Conservation (phyloP, 176 grass and related monocot genomes). For the Musa schizocarpa region DNA sequence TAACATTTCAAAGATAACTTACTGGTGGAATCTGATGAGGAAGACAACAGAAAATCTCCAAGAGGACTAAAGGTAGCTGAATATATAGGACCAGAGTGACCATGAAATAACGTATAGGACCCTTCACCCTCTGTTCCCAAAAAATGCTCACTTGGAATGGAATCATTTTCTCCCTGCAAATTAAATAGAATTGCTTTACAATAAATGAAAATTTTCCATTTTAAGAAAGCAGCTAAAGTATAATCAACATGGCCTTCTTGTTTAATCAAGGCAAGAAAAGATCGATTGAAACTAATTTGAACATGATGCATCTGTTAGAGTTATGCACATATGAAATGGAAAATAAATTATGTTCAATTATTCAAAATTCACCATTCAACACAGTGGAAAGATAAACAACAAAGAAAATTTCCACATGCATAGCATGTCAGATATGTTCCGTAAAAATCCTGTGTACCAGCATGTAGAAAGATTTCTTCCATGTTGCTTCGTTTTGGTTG, state of each 20-base stretch:
- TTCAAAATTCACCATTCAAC: too few species aligned
- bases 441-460: too few species aligned
- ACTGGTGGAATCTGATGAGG: conserved; percentile 95
- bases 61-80: conserved; percentile 76
- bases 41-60: conserved; percentile 84
- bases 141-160: conserved; percentile 40
- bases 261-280: too few species aligned
- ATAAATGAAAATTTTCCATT: neutral
- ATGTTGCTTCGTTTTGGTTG: too few species aligned
- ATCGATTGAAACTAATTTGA: too few species aligned
- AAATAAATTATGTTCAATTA: too few species aligned
- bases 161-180: conserved; percentile 54
- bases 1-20: conserved; percentile 20
- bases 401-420: too few species aligned
- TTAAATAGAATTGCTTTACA: conserved; percentile 34
- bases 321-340: too few species aligned
- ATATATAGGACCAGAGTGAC: conserved; percentile 92
- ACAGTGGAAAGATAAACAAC: too few species aligned
- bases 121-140: conserved; percentile 46
- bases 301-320: too few species aligned
- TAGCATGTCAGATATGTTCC: too few species aligned
- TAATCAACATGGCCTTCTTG: neutral
- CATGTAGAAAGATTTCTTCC: too few species aligned
- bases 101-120: conserved; percentile 72
- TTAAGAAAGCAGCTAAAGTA: neutral